Evolutionary conservation across 345 rosid species (phyloP).

Genomic region (Salix viminalis): DNA sequence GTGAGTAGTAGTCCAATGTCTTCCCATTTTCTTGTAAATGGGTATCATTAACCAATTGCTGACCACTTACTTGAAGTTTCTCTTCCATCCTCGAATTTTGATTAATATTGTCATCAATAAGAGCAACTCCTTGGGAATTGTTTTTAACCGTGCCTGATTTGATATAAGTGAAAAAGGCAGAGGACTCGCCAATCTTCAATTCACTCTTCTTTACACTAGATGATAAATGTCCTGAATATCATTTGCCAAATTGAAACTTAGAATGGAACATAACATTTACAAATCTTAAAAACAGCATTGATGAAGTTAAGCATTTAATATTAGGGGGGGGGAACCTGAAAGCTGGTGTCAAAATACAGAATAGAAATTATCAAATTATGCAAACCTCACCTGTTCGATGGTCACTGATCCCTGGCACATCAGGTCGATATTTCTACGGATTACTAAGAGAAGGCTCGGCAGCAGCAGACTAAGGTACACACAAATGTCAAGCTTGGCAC

Average conservation of each 20-base stretch:
- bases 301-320: not conserved
- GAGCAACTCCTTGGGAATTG: constrained; percentile 20
- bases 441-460: constrained; percentile 36
- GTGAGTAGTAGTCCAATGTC: constrained; percentile 47
- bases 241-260: not conserved
- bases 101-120: constrained; percentile 22
- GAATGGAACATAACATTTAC: not conserved
- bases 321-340: too few species aligned
- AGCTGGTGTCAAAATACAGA: not conserved
- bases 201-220: constrained; percentile 73
- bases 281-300: not conserved
- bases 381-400: constrained; percentile 52
- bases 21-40: constrained; percentile 45
- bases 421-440: constrained; percentile 35
- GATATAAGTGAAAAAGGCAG: constrained; percentile 93
- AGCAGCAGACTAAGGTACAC: constrained; percentile 6
- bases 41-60: constrained; percentile 32
- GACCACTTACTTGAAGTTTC: constrained; percentile 25
- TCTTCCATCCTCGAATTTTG: constrained; percentile 32
- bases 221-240: constrained; percentile 55
- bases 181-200: constrained; percentile 75
- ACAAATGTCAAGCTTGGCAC: not conserved
- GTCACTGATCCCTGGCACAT: constrained; percentile 54
- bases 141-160: constrained; percentile 50
- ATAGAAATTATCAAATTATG: too few species aligned